These are phyloP conservation scores for Boletus fagicola DNA, from an alignment of 768 basidiomycete species.

Conservation along the genomic window DNA sequence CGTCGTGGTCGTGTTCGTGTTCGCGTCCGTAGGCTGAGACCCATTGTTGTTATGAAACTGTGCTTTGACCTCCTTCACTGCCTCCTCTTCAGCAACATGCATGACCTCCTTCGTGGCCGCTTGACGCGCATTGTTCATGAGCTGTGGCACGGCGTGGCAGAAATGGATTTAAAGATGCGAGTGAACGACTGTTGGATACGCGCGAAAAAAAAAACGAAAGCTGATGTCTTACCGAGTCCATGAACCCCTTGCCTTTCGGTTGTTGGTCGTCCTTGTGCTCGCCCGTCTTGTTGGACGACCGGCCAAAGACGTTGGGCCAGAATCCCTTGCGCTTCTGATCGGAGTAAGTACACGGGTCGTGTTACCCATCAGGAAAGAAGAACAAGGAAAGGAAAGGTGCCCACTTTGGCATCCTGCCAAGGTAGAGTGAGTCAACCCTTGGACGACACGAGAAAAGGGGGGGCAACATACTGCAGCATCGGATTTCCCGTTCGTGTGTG, in stretches of 20 bases:
- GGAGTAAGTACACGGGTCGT: not conserved
- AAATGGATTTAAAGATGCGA: not conserved
- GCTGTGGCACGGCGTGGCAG: not conserved
- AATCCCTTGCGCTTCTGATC: slow-evolving; percentile 20
- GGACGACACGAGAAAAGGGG: not conserved
- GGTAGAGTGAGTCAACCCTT: not conserved
- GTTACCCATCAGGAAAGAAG: not conserved
- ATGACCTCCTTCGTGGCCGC: slow-evolving; percentile 5
- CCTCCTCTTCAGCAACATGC: slow-evolving; percentile 13
- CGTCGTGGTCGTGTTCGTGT: not conserved
- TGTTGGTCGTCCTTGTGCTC: not conserved
- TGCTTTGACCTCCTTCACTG: slow-evolving; percentile 4
- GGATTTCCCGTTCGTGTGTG: not conserved
- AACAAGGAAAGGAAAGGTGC: not conserved
- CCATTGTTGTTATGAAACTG: not conserved
- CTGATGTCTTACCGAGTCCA: slow-evolving; percentile 4
- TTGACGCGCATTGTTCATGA: slow-evolving; percentile 1
- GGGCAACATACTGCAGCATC: slow-evolving; percentile 1
- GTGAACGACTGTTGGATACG: too few relatives aligned
- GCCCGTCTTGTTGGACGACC: not conserved
- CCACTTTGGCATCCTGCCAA: slow-evolving; percentile 9
- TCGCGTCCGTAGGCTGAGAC: not conserved
- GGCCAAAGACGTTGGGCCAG: slow-evolving; percentile 7
- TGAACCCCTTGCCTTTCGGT: slow-evolving; percentile 4
- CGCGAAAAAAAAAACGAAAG: not conserved